A percentile compares a stretch with the other conserved stretches of the same genome.
These are phyloP conservation scores for Blastomyces emzantsi DNA, from an alignment of 2,329 filamentous ascomycete genomes.

Conservation along the genomic window DNA sequence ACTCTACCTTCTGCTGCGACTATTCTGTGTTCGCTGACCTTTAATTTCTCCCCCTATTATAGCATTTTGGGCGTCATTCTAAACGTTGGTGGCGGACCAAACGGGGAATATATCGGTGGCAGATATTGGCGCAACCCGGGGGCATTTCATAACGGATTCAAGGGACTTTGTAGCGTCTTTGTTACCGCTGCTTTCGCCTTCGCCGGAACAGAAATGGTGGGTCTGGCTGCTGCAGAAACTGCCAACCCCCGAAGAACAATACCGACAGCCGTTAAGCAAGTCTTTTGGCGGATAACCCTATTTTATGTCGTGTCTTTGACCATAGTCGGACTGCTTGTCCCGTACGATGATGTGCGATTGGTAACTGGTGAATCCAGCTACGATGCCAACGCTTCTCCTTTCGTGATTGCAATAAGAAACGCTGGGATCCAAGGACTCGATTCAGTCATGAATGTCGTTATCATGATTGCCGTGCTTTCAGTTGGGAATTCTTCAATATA, in stretches of 20 bases:
- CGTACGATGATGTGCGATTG: conserved; percentile 53
- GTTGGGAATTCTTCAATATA: conserved; percentile 59
- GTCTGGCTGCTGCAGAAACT: conserved; percentile 49
- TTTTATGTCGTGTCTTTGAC: conserved; percentile 51
- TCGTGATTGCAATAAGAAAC: conserved; percentile 61
- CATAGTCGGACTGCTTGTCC: conserved; percentile 53
- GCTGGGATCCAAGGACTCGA: conserved; percentile 60
- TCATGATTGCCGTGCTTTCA: conserved; percentile 63
- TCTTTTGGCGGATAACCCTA: conserved; percentile 48
- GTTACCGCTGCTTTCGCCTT: conserved; percentile 32
- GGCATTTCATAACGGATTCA: conserved; percentile 48
- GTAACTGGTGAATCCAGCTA: conserved; percentile 49
- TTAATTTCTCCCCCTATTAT: conserved; percentile 44
- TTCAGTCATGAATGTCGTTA: conserved; percentile 65
- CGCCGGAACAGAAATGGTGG: conserved; percentile 41
- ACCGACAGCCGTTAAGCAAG: conserved; percentile 45
- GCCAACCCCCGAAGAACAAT: conserved; percentile 45
- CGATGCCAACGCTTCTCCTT: conserved; percentile 62
- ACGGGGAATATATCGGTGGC: conserved; percentile 54
- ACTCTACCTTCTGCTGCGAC: conserved; percentile 28
- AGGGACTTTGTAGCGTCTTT: conserved; percentile 54
- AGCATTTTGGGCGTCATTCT: conserved; percentile 58
- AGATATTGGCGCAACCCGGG: conserved; percentile 57
- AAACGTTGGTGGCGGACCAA: conserved; percentile 56
- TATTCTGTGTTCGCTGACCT: conserved; percentile 44